Evolutionary conservation across 495 filamentous ascomycete species (phyloP).

Genomic region (Daldinia loculata): DNA sequence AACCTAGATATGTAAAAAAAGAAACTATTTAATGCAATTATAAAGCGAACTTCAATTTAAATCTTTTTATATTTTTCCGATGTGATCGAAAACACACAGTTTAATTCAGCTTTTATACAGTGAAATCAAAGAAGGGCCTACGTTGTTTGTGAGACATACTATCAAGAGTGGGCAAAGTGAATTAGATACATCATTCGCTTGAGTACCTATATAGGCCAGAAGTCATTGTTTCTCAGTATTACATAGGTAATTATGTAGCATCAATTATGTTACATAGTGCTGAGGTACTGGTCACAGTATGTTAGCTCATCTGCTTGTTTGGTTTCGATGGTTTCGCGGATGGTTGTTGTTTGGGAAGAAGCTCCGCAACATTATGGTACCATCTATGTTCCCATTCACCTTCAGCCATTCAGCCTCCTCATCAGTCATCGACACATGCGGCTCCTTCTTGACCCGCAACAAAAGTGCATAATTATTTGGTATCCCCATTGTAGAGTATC

Average conservation of each 20-base stretch:
- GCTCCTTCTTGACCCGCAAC: constrained; percentile 11
- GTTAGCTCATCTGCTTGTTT: background rate
- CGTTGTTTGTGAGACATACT: background rate
- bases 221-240: background rate
- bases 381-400: background rate
- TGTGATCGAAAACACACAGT: too few relatives aligned
- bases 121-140: too few relatives aligned
- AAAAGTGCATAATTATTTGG: background rate
- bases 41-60: too few relatives aligned
- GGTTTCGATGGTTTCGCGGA: background rate
- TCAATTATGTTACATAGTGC: background rate
- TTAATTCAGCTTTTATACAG: background rate
- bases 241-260: background rate
- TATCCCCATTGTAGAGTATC: constrained; percentile 50
- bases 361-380: background rate
- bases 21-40: too few relatives aligned
- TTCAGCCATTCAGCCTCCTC: constrained; percentile 3
- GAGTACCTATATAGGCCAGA: background rate
- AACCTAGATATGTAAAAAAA: too few relatives aligned
- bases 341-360: constrained; percentile 14
- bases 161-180: background rate
- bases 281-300: too few relatives aligned
- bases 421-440: background rate
- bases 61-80: too few relatives aligned
- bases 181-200: background rate